A percentile compares a stretch with the other conserved stretches of the same genome.
Conservation (phyloP, 116 monocot species). For the Papilionanthe hybrid region DNA sequence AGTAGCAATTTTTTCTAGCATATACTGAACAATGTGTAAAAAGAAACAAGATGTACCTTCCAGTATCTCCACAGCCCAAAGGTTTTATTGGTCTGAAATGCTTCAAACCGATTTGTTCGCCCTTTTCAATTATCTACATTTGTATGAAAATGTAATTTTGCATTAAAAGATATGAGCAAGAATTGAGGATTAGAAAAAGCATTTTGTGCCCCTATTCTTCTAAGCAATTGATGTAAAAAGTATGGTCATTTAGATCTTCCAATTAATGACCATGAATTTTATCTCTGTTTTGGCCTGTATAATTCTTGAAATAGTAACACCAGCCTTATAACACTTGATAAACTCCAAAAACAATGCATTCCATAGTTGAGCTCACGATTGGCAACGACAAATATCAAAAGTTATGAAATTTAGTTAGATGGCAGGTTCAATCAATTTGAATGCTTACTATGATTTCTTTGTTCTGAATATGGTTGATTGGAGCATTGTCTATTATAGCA, state of each 20-base stretch:
- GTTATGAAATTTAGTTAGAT: neutral
- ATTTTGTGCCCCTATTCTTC: neutral
- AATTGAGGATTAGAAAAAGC: neutral
- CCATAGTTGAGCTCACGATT: neutral
- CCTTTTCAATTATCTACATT: slow-evolving; percentile 47
- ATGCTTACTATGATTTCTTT: neutral
- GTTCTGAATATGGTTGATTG: neutral
- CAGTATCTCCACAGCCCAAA: slow-evolving; percentile 93
- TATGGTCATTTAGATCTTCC: slow-evolving; percentile 1
- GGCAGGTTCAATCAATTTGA: neutral
- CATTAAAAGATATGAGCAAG: neutral
- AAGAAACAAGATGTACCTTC: slow-evolving; percentile 50
- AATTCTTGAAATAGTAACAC: neutral
- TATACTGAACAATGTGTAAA: neutral
- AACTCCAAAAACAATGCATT: neutral
- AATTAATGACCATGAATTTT: neutral
- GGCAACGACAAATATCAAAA: neutral
- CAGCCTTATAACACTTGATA: neutral
- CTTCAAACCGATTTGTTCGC: slow-evolving; percentile 67
- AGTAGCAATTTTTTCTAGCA: neutral
- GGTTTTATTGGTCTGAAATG: slow-evolving; percentile 87
- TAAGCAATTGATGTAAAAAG: neutral
- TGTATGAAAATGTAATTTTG: neutral
- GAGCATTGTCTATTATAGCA: neutral
- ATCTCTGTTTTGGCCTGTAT: neutral